Evolutionary conservation across 2,329 filamentous ascomycete genomes (phyloP).

Genomic region (Alternaria postmessia): DNA sequence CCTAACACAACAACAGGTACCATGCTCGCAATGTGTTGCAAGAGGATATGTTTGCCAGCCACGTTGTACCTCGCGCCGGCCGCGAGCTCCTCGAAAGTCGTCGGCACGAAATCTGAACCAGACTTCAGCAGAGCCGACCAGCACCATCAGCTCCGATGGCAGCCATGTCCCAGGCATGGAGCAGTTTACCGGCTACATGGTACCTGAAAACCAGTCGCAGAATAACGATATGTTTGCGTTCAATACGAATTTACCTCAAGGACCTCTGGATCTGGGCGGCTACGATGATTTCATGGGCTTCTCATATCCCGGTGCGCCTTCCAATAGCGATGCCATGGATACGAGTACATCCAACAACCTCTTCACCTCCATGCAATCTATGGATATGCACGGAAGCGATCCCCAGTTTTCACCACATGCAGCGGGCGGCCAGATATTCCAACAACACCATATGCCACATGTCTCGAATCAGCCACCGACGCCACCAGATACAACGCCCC

Average conservation of each 20-base stretch:
- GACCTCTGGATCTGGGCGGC: constrained; percentile 1
- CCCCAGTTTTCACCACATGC: not conserved
- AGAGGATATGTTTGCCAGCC: constrained; percentile 12
- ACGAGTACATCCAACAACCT: not conserved
- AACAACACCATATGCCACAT: constrained; percentile 4
- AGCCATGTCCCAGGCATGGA: constrained; percentile 5
- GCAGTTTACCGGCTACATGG: constrained; percentile 5
- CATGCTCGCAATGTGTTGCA: constrained; percentile 16
- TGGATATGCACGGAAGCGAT: constrained; percentile 6
- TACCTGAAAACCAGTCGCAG: not conserved
- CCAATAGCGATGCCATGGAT: constrained; percentile 1
- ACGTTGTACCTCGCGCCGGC: constrained; percentile 9
- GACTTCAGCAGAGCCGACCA: not conserved
- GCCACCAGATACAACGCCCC: constrained; percentile 9
- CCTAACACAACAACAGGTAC: constrained; percentile 11
- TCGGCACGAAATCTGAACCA: not conserved
- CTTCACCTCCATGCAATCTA: not conserved
- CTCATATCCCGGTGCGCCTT: not conserved
- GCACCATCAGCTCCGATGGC: not conserved
- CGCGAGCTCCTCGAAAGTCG: constrained; percentile 8
- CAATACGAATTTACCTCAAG: not conserved
- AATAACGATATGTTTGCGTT: not conserved
- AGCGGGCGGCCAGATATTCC: not conserved
- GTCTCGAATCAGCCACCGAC: constrained; percentile 3
- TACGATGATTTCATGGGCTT: constrained; percentile 15